Evolutionary conservation across 2,329 filamentous ascomycete species (phyloP), one percentile per base, ranked within the genome.

Genomic region (Elsinoe batatas): DNA sequence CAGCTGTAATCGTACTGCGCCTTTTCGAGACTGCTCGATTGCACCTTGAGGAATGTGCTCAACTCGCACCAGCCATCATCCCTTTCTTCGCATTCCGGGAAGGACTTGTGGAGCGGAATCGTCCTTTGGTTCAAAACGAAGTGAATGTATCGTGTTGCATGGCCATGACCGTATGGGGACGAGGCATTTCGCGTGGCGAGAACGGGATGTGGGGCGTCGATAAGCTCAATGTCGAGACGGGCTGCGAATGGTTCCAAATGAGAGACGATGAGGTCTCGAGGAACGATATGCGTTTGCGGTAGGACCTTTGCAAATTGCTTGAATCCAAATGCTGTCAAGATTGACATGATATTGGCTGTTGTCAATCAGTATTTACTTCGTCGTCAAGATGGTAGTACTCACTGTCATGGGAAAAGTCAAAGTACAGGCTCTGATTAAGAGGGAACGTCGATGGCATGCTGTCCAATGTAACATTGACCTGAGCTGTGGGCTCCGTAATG

Each of bases 31-130:
- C 82, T 82, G 58, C 71, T 72, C 58, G 81, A 74, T 70, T 85
- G 81, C 4, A 82, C 73, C 58, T 78, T 67, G 42, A 90, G 64
- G 63, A 90, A 89, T 0, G 82, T 82, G 2, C 76, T 75, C 49
- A 90, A 67, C 65, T 89, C 85, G 65, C 87, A 90, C 85, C 87
- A 90, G 0, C 86, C 87, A 67, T 90, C 87, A 42, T 82, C 78
- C 3, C 86, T 72, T 10, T 75, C 65, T 1, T 79, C 84, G 62
- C 87, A 90, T 57, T 82, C 79, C 1, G 78, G 69, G 58, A 87
- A 83, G 63, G 82, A 88, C 58, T 68, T 68, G 5, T 85, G 83
- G 0, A 90, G 72, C 1, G 86, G 86, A 0, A 90, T 64, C 0
- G 85, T 90, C 30, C 87, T 75, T 69, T 88, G 85, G 66, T 88